Percentiles rank a stretch among this genome's conserved stretches.
These are phyloP conservation scores for Allium sativum DNA, from an alignment of 106 monocot genomes.

Conservation along the genomic window DNA sequence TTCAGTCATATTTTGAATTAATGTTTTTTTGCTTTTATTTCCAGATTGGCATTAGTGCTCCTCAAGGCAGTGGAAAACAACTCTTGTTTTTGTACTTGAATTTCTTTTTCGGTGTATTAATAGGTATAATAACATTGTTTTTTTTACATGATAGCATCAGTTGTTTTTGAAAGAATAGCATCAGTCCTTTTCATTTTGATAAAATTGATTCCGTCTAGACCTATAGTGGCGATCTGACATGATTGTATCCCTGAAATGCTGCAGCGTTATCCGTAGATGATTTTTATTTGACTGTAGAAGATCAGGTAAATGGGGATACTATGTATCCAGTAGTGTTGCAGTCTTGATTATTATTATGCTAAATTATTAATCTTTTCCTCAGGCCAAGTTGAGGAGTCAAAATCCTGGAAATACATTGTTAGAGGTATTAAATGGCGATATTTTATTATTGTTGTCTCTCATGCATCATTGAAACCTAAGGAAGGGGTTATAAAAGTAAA, in stretches of 20 bases:
- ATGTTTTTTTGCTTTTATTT: neutral
- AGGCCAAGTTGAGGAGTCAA: conserved; percentile 69
- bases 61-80: conserved; percentile 97
- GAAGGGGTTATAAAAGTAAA: no score
- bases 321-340: neutral
- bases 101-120: conserved; percentile 55
- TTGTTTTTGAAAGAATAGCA: conserved; percentile 7
- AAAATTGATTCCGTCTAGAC: no score
- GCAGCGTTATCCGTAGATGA: conserved; percentile 94
- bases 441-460: no score
- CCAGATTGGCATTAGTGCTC: conserved; percentile 98
- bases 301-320: conserved; percentile 54
- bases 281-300: conserved; percentile 91
- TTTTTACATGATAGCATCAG: neutral
- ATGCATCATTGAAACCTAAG: no score
- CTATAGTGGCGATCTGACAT: conserved; percentile 8
- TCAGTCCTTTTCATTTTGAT: conserved; percentile 2
- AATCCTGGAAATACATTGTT: conserved; percentile 87
- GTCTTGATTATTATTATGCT: neutral
- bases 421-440: conserved; percentile 51
- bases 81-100: conserved; percentile 88
- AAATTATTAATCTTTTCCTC: conserved; percentile 1
- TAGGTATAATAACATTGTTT: conserved; percentile 31
- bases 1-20: no score
- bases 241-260: conserved; percentile 45